Evolutionary conservation across 2,329 filamentous ascomycete genomes (phyloP), one percentile per base, ranked within the genome.

Genomic region (Exophiala phaeomuriformis): DNA sequence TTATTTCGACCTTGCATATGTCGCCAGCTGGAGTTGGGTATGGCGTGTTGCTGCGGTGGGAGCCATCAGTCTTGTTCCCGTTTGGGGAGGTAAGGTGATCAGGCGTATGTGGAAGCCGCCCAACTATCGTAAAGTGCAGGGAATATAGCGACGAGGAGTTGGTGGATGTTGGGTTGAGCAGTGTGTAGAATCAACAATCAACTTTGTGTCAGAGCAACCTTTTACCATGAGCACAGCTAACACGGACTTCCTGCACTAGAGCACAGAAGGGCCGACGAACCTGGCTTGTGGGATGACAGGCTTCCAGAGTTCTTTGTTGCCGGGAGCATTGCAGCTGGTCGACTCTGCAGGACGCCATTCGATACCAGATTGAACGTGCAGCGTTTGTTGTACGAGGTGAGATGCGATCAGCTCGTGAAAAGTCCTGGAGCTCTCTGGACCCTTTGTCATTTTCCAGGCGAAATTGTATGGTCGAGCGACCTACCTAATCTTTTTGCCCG

Each of bases 1-100:
- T n/a, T 97, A 97, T 68, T 96, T 93, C 70, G 89, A 97, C 65
- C 77, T 97, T 37, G 72, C 71, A 30, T 97, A 86, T 69, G 75
- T 97, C 41, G 76, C 87, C 52, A 90, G 82, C 8, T 72, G 87
- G 70, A 89, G 82, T 12, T 98, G 95, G 71, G 75, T 89, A 58
- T 98, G 93, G 93, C 84, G 90, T 50, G 86, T 95, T 33, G 74
- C 79, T 4, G 89, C 87, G 35, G 90, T 97, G 50, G 80, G 79
- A 39, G 84, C 86, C 5, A 83, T 95, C 42, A 88, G 87, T 40
- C 71, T 97, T 52, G 79, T 95, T 45, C 93, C 93, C 12, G 88
- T 91, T 1, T 96, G 91, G 72, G 85, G 82, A 48, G 89, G 81
- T 19, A 97, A 97, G 75, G 70, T 94, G 56, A 86, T 96, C 61